phyloP scores from a whole-genome alignment of 164 flowering plant species.

The Taxillus chinensis region DNA sequence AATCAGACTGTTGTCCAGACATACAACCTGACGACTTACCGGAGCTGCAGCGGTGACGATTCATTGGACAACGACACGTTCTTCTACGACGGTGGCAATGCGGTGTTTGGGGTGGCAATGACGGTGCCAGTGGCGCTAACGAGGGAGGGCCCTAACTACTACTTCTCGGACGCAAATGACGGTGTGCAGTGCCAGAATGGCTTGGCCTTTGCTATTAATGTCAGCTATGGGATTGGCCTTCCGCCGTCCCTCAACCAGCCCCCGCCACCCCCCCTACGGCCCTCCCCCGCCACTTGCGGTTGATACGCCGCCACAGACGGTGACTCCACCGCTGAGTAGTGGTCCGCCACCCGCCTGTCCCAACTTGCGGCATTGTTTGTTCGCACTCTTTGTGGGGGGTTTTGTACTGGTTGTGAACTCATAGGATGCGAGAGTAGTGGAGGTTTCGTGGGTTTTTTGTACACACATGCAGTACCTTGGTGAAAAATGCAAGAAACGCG shows the following conservation, averaged over 20 bases:
- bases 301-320: slow-evolving; percentile 14
- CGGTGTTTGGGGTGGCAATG: slow-evolving; percentile 18
- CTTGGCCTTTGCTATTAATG: slow-evolving; percentile 57
- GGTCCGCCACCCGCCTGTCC: slow-evolving; percentile 5
- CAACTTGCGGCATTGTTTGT: slow-evolving; percentile 1
- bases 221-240: slow-evolving; percentile 53
- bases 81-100: slow-evolving; percentile 25
- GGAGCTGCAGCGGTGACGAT: slow-evolving; percentile 39
- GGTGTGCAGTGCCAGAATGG: slow-evolving; percentile 61
- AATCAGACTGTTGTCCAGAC: slow-evolving; percentile 78
- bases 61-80: slow-evolving; percentile 41
- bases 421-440: neutral
- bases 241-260: slow-evolving; percentile 84
- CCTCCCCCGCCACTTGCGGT: slow-evolving; percentile 25
- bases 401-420: neutral
- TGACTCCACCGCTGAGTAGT: neutral
- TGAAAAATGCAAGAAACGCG: too few relatives aligned
- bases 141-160: slow-evolving; percentile 44
- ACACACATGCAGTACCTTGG: too few relatives aligned
- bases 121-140: slow-evolving; percentile 54
- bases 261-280: slow-evolving; percentile 59
- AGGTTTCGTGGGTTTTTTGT: too few relatives aligned
- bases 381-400: neutral
- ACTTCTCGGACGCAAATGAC: slow-evolving; percentile 61
- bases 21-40: slow-evolving; percentile 59